Base-by-base conservation (phyloP, 805 yeast species). In the Lipomyces sp. region DNA sequence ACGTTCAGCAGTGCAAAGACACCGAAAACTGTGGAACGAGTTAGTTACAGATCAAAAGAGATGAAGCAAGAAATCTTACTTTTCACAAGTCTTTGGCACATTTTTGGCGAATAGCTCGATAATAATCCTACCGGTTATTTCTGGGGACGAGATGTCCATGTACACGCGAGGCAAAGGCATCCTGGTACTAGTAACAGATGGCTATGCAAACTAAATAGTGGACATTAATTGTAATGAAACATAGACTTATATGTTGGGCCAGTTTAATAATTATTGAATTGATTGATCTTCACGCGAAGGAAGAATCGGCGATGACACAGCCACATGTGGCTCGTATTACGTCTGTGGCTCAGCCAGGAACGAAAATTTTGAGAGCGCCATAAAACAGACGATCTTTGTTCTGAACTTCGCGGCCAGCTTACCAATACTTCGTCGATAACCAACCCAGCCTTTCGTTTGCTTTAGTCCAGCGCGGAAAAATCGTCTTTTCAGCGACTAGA, bases 1-100 rank as follows among this genome's bases (percentile, higher is more conserved):
- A 75, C 90, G 92, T 62, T 87, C 89, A 24, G 96, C 94, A 57
- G 87, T 81, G 60, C 92, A 82, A 77, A 92, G 83, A 74, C 89
- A 89, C 74, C 90, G 86, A 80, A 92, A 92, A 56, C 71, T 69
- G 30, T 3, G 30, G n/a, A 18, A 29, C 48, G 50, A 30, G 39
- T 45, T 35, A 56, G 59, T 53, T 53, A 53, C 15, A 53, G n/a
- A 8, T 34, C 30, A 29, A 34, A 32, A 8, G 29, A 51, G 10
- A n/a, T 34, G 18, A 34, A 8, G 37, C 33, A 11, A 18, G 34
- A 51, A 15, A 57, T 32, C 65, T 4, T 51, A 69, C 71, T 69
- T 69, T 39, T 66, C 70, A 50, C 69, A 61, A 5, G 71, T 64
- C 35, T 42, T 51, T 6, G 71, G 71, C 10, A 24, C 64, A 35